Conservation (phyloP, 306 rosid species). For the Mucuna pruriens region DNA sequence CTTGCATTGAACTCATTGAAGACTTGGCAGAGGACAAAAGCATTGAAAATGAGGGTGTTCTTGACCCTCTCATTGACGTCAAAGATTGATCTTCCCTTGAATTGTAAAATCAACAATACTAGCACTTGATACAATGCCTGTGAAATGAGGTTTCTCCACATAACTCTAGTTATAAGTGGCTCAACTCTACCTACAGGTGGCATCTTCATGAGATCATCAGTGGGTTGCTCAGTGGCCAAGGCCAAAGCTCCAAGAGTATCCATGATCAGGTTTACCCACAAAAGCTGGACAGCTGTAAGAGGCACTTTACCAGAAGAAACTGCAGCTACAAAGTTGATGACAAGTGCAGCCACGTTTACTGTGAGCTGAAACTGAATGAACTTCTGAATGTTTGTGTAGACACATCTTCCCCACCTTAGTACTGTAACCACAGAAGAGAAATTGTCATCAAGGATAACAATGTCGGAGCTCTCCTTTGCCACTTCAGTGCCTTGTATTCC, state of each 20-base stretch:
- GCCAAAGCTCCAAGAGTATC: slow-evolving; percentile 21
- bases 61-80: slow-evolving; percentile 2
- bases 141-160: slow-evolving; percentile 22
- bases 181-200: background rate
- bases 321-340: slow-evolving; percentile 13
- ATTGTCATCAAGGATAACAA: too few relatives aligned
- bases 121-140: slow-evolving; percentile 10
- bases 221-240: slow-evolving; percentile 14
- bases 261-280: slow-evolving; percentile 22
- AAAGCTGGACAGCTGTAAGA: slow-evolving; percentile 2
- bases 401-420: too few relatives aligned
- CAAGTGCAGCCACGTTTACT: slow-evolving; percentile 10
- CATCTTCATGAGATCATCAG: slow-evolving; percentile 11
- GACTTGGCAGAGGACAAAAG: background rate
- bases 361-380: slow-evolving; percentile 29
- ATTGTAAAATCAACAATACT: background rate
- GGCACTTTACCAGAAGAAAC: slow-evolving; percentile 20
- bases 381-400: too few relatives aligned
- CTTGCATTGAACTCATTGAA: slow-evolving; percentile 21
- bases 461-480: slow-evolving; percentile 24
- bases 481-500: slow-evolving; percentile 20
- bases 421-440: too few relatives aligned
- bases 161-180: slow-evolving; percentile 1
- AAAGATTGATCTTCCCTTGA: slow-evolving; percentile 23
- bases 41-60: slow-evolving; percentile 6